Evolutionary conservation across 306 rosid genomes (phyloP), one percentile per base, ranked within the genome.

Genomic region (Vicia sativa): DNA sequence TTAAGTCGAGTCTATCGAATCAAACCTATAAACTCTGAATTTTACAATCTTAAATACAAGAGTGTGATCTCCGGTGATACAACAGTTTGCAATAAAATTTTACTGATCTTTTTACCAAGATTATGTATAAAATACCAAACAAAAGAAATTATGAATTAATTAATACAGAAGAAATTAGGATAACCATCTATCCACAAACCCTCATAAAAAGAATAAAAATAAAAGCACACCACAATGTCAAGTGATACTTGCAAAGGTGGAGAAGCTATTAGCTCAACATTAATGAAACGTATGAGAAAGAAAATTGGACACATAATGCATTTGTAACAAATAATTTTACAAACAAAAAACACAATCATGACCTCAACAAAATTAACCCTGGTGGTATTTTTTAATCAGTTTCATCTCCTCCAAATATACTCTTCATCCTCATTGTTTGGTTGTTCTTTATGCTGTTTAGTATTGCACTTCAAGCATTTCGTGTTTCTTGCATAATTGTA

Each of bases 391-490:
- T 43, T 13, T 23, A 0, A 60, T 73, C 79, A 68, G 73, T 13
- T 65, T 43, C 81, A 82, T 37, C 74, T 46, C 79, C 54, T 80
- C 97, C 93, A 88, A 3, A 28, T 2, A 45, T 81, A 77, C 44
- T 72, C 87, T 38, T 78, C 81, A n/a, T 80, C 63, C 55, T 63
- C 82, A 3, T 25, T 26, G 14, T 38, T 62, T 59, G 64, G 70
- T 29, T 23, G 74, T 76, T 78, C 79, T 15, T 60, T 50, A 34
- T 76, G 78, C 65, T 85, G 82, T 29, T 80, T 42, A 55, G 78
- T 53, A 48, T 85, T 72, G 79, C 97, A 88, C 79, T 83, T 88
- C 73, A 80, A 65, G 83, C 96, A 91, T 13, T 14, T 46, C 41
- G 1, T 61, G 77, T 90, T 87, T 71, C 62, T 78, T 16, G 78